Evolutionary conservation across 2,329 filamentous ascomycete species (phyloP), one percentile per base, ranked within the genome.

Genomic region (Pseudocercospora fijiensis): DNA sequence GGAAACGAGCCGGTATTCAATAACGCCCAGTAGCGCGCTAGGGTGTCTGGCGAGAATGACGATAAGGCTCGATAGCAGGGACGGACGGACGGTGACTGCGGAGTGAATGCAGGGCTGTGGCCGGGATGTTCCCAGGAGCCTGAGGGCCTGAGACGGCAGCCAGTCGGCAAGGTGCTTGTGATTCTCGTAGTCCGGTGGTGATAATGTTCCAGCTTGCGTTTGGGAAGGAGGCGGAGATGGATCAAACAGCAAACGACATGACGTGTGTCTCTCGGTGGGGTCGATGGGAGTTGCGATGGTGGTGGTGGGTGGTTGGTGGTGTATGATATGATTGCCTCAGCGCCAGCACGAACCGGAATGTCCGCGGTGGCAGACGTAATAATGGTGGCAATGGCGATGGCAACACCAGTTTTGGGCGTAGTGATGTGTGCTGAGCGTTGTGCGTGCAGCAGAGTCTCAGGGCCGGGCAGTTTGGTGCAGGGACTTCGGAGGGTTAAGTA

Each of bases 21-120:
- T 56, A 24, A 59, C 22, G 10, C 27, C 30, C 56, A 30, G 33
- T 56, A 24, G 63, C 22, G 10, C 27, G 18, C 57, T 58, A 61
- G 60, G 56, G 57, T 60, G 37, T 47, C 62, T 64, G 60, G 61
- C 65, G 65, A 65, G 45, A 67, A 67, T 67, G 67, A 69, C 61
- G 67, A 56, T 65, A 65, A 43, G 65, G 60, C 53, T 61, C 65
- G 60, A 64, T 65, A 65, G 61, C 62, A 65, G 61, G 63, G 63
- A 61, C 61, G 53, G 63, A 61, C 61, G 53, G 65, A 57, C 59
- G 45, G 60, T 58, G 52, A 28, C 37, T 55, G 57, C 49, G 53
- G 24, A 58, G 51, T 58, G 24, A 43, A 57, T 60, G 56, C 57
- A 60, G 57, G 63, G 63, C 57, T 58, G 45, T 18, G 33, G 55